Percentiles rank a stretch among this genome's conserved stretches.
Conservation (phyloP, 495 filamentous ascomycete genomes). For the Penicillium longicatenatum region DNA sequence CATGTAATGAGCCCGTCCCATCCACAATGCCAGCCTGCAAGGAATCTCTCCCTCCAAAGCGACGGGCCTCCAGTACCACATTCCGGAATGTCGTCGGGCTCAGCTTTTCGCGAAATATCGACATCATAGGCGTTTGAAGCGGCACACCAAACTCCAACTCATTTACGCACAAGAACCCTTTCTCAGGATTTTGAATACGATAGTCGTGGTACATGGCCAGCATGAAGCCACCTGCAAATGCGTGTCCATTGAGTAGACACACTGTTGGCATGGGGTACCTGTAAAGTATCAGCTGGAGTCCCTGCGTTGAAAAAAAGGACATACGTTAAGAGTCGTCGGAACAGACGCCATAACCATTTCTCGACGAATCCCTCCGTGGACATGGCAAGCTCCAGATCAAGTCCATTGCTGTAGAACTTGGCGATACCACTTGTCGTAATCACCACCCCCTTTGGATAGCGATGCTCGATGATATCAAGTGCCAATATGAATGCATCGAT, state of each 20-base stretch:
- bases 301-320: conserved; percentile 1
- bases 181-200: conserved; percentile 66
- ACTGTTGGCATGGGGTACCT: conserved; percentile 84
- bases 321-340: conserved; percentile 62
- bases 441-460: conserved; percentile 66
- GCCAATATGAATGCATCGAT: conserved; percentile 65
- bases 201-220: conserved; percentile 85
- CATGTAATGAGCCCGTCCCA: conserved; percentile 62
- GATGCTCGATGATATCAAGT: conserved; percentile 71
- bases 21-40: conserved; percentile 69
- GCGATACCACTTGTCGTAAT: conserved; percentile 71
- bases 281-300: conserved; percentile 5
- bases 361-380: conserved; percentile 55
- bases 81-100: conserved; percentile 53
- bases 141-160: conserved; percentile 77
- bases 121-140: conserved; percentile 68
- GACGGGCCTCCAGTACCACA: conserved; percentile 68
- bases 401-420: conserved; percentile 83
- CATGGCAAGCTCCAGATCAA: conserved; percentile 63
- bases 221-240: conserved; percentile 80
- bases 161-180: conserved; percentile 74
- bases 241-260: conserved; percentile 76
- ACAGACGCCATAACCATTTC: conserved; percentile 59
- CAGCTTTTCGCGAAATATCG: conserved; percentile 72
- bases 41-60: conserved; percentile 62